Base-by-base conservation (phyloP, 1,284 basidiomycete species). In the Pseudozyma hubeiensis region DNA sequence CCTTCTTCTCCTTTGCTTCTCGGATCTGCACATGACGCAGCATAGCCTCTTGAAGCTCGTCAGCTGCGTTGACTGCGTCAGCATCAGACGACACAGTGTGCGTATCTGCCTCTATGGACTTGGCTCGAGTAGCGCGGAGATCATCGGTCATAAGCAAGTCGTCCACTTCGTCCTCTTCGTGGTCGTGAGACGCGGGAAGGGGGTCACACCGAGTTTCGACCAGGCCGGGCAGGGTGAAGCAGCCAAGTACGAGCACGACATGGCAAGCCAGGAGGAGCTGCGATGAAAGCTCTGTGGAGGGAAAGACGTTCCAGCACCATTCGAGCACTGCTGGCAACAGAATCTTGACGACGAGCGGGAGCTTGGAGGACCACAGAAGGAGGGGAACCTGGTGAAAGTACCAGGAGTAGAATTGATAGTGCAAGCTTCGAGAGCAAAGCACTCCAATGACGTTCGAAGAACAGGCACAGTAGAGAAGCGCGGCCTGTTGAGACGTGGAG, bases 401-500 rank as follows among this genome's bases (percentile, higher is more conserved):
- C 97, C 96, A 99, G 5, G 92, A 91, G 85, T 97, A 97, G 85
- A 99, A 99, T 80, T 99, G 96, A 84, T 98, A 99, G 84, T 99
- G 96, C 56, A 99, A 86, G 14, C 94, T 97, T n/a, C 97, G 90
- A 14, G 97, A 93, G 84, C 92, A 97, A 5, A 92, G 77, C 35
- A 99, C 91, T 24, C 96, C 96, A 66, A 97, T 91, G 52, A 99
- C 85, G 82, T 98, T 99, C 14, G 92, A 92, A 1, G 93, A 94
- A 87, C 93, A 94, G 7, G 55, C 58, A 31, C 40, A 45, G 29
- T 56, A 45, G 37, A 56, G 60, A 68, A 74, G 51, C 19, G 47
- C 53, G 13, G 44, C 7, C 43, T 51, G 41, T 10, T 48, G 53
- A 31, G 48, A 11, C 16, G 14, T 37, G 9, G 9, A 34, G 43